Evolutionary conservation across 179 eudicot genomes (phyloP).

Genomic region (Sideroxylon spinosum): DNA sequence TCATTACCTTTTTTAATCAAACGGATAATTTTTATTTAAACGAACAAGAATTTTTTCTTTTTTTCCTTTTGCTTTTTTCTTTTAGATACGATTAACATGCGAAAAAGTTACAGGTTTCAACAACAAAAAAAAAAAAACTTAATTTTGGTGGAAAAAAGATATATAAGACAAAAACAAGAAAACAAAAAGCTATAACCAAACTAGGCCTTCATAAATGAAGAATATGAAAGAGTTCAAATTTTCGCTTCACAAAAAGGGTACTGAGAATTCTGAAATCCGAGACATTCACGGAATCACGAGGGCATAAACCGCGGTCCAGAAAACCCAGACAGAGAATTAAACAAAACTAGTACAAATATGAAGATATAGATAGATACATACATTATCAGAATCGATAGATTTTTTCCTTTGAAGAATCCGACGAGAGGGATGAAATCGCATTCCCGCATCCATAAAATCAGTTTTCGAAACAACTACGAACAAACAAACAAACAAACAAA

Average conservation of each 20-base stretch:
- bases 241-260: not conserved
- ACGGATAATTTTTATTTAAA: no score
- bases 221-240: not conserved
- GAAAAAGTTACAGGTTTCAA: no score
- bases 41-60: no score
- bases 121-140: no score
- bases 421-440: conserved; percentile 2
- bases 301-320: not conserved
- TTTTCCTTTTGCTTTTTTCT: no score
- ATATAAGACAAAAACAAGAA: no score
- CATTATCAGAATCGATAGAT: conserved; percentile 3
- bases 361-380: not conserved
- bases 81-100: no score
- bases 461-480: not conserved
- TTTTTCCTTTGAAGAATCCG: not conserved
- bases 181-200: no score
- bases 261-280: not conserved
- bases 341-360: not conserved
- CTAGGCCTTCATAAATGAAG: no score
- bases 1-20: no score
- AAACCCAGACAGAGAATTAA: not conserved
- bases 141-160: no score
- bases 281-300: not conserved
- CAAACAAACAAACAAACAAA: not conserved
- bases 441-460: not conserved